These are phyloP conservation scores for Volvox africanus DNA, from an alignment of 139 green algal species.

Conservation along the genomic window DNA sequence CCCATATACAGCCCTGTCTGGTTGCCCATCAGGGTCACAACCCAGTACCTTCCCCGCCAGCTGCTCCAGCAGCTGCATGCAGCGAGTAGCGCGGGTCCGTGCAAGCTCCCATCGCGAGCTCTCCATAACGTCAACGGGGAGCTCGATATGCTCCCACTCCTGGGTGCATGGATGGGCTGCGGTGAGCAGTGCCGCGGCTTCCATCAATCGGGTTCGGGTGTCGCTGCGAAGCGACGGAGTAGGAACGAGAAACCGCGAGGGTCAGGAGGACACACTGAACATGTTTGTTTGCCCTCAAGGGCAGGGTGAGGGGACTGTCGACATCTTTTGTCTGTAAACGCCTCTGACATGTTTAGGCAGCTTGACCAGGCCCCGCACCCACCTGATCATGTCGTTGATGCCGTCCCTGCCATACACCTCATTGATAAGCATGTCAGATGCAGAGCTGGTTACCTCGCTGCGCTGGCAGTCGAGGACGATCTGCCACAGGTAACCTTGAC, in stretches of 20 bases:
- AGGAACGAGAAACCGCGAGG: not conserved
- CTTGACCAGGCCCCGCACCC: not conserved
- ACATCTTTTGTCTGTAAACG: no score
- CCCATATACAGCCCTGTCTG: no score
- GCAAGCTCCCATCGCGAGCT: not conserved
- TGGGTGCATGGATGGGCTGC: not conserved
- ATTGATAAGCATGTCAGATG: conserved; percentile 43
- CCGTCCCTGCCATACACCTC: conserved; percentile 30
- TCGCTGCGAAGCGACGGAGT: conserved; percentile 14
- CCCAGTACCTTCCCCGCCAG: conserved; percentile 21
- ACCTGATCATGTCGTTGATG: conserved; percentile 26
- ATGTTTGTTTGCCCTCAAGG: no score
- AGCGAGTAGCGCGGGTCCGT: conserved; percentile 42
- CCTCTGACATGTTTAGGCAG: no score
- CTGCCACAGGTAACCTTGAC: conserved; percentile 62
- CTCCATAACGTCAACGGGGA: conserved; percentile 24
- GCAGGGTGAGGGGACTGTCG: no score
- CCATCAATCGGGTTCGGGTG: conserved; percentile 40
- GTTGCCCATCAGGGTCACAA: no score
- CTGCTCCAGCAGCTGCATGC: conserved; percentile 54
- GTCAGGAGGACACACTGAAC: not conserved
- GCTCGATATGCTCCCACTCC: conserved; percentile 29
- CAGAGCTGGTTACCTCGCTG: conserved; percentile 12
- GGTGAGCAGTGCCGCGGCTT: conserved; percentile 27
- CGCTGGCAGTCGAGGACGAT: conserved; percentile 60